Evolutionary conservation across 257 asterid species (phyloP), one percentile per base, ranked within the genome.

Genomic region (Verbena officinalis): DNA sequence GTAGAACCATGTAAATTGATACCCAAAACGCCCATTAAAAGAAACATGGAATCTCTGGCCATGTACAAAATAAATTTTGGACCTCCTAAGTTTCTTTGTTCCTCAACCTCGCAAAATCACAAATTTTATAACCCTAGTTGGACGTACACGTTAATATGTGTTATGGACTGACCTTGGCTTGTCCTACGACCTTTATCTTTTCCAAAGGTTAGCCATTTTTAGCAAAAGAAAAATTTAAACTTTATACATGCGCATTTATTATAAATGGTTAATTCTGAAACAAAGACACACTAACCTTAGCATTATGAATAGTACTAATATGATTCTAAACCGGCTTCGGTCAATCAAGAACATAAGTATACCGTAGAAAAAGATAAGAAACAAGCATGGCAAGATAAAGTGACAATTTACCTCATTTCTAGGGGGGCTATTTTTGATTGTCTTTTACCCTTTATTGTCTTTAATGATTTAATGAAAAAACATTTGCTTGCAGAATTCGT

Each of bases 391-490:
- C 9, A 52, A 40, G 61, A 45, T 44, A 30, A 51, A 7, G 55
- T 51, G 48, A 20, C 21, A 21, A 27, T 50, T 60, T 39, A 24
- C 59, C 13, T 52, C 11, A 43, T 31, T 61, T 46, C 56, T 39
- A 1, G 24, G 7, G 33, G 33, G 44, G 63, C 40, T 51, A 60
- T 31, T 24, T 60, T 19, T 15, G 34, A 11, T 50, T 16, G n/a
- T 39, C 51, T 39, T 51, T 45, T 27, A 24, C 51, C 9, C 0
- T 23, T 52, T 42, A 7, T 38, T 17, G 20, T 40, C 22, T 20
- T 16, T 15, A 42, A 22, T 60, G 43, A 51, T 59, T 38, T 38
- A 24, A 13, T 55, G 44, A 62, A 54, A 53, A 27, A 33, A 56
- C 22, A 53, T n/a, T 45, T 44, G 30, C 44, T 10, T 7, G 14